Conservation (phyloP, 2,329 filamentous ascomycete genomes). For the Penicillium sclerotigenum region DNA sequence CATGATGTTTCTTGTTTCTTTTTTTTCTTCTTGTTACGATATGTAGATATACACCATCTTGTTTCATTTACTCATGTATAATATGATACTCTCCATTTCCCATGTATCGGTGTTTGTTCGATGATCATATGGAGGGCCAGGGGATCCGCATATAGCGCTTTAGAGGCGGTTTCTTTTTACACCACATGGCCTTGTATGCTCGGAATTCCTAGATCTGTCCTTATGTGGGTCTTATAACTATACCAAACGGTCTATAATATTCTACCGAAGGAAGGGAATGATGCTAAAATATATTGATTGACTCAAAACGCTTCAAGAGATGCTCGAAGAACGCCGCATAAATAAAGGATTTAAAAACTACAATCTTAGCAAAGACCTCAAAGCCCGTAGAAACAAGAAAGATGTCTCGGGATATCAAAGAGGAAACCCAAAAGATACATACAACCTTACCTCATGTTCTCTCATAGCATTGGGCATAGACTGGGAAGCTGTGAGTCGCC, state of each 20-base stretch:
- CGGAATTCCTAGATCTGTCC: background rate
- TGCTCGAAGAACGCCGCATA: background rate
- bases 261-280: background rate
- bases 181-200: background rate
- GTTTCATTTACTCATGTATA: constrained; percentile 4
- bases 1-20: constrained; percentile 9
- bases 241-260: background rate
- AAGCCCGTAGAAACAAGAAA: background rate
- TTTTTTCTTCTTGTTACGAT: constrained; percentile 8
- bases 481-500: background rate
- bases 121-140: background rate
- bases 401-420: background rate
- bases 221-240: background rate
- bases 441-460: background rate
- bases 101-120: background rate
- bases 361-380: too few relatives aligned
- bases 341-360: background rate
- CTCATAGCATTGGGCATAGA: background rate
- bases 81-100: constrained; percentile 6
- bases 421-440: background rate
- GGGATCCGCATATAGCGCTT: background rate
- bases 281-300: background rate
- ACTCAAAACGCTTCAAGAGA: background rate
- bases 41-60: constrained; percentile 13
- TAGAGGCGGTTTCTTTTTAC: background rate